Percentiles rank a stretch among this genome's conserved stretches.
Conservation (phyloP, 176 grass and related monocot genomes). For the Cenchrus fungigraminus region DNA sequence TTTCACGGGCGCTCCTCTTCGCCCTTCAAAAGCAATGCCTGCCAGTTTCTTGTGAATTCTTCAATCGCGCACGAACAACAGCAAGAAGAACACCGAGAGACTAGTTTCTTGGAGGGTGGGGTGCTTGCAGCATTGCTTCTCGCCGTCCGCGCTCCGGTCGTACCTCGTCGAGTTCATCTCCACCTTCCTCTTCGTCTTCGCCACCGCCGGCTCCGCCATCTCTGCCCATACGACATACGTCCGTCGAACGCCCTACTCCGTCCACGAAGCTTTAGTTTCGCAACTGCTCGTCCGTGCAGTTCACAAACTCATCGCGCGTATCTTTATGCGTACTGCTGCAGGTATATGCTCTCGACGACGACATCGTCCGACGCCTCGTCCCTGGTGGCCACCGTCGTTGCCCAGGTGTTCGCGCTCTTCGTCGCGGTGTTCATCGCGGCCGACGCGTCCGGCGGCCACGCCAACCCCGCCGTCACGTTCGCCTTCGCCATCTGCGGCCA, state of each 20-base stretch:
- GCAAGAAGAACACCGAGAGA: too few species aligned
- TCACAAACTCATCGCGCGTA: not conserved
- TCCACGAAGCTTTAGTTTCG: not conserved
- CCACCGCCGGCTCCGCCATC: conserved; percentile 51
- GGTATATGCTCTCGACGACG: conserved; percentile 17
- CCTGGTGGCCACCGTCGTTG: conserved; percentile 44
- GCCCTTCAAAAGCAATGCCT: too few species aligned
- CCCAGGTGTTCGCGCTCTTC: conserved; percentile 54
- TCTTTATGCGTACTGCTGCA: too few species aligned
- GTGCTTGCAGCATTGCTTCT: conserved; percentile 42
- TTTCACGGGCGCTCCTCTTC: too few species aligned
- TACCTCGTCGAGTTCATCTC: conserved; percentile 69
- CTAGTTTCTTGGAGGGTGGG: not conserved
- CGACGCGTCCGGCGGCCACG: conserved; percentile 56
- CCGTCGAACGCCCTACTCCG: not conserved
- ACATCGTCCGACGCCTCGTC: conserved; percentile 49
- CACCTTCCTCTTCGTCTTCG: conserved; percentile 69
- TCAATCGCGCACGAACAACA: not conserved
- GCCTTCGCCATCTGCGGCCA: conserved; percentile 51
- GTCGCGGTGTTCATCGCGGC: conserved; percentile 30
- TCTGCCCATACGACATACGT: conserved; percentile 24
- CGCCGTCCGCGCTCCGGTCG: conserved; percentile 38
- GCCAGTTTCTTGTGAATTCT: too few species aligned
- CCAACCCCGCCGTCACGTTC: conserved; percentile 66
- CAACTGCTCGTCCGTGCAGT: not conserved